phyloP scores from a whole-genome alignment of 768 basidiomycete genomes.

The Chalciporus sphaerocephalus region DNA sequence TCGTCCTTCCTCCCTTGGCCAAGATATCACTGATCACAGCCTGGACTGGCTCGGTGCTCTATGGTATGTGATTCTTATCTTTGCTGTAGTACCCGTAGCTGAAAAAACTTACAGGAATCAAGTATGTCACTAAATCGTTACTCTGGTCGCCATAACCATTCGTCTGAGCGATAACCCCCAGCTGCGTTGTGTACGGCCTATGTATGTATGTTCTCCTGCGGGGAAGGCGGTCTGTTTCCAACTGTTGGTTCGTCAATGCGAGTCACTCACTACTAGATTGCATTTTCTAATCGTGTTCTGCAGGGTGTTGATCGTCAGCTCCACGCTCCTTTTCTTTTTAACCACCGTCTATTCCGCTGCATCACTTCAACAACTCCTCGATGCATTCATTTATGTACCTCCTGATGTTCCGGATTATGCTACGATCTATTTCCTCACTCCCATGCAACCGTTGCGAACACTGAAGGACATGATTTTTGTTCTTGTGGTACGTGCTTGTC shows the following conservation, averaged over 20 bases:
- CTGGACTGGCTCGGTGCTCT: slow-evolving; percentile 15
- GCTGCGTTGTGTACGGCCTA: slow-evolving; percentile 11
- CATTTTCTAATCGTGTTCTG: not conserved
- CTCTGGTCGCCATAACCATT: too few species aligned
- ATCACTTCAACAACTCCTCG: slow-evolving; percentile 13
- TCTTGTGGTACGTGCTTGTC: slow-evolving; percentile 6
- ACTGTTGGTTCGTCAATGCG: slow-evolving; percentile 1
- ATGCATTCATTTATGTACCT: slow-evolving; percentile 12
- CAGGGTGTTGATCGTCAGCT: slow-evolving; percentile 11
- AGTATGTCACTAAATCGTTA: slow-evolving; percentile 3
- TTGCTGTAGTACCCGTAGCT: not conserved
- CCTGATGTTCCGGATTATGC: slow-evolving; percentile 4
- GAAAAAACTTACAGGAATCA: slow-evolving; percentile 1
- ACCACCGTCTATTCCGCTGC: slow-evolving; percentile 11
- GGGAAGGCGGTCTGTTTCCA: not conserved
- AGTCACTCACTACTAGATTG: not conserved
- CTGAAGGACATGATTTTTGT: slow-evolving; percentile 13
- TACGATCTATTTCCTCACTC: slow-evolving; percentile 7
- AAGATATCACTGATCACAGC: slow-evolving; percentile 12
- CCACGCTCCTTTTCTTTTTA: slow-evolving; percentile 11
- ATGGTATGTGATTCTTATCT: slow-evolving; percentile 4
- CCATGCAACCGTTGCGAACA: slow-evolving; percentile 12
- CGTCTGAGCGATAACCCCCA: too few species aligned
- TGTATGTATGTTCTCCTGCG: slow-evolving; percentile 13
- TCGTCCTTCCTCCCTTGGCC: slow-evolving; percentile 11